These are phyloP conservation scores for Metschnikowia vanudenii DNA, from an alignment of 805 yeast species.

Conservation along the genomic window DNA sequence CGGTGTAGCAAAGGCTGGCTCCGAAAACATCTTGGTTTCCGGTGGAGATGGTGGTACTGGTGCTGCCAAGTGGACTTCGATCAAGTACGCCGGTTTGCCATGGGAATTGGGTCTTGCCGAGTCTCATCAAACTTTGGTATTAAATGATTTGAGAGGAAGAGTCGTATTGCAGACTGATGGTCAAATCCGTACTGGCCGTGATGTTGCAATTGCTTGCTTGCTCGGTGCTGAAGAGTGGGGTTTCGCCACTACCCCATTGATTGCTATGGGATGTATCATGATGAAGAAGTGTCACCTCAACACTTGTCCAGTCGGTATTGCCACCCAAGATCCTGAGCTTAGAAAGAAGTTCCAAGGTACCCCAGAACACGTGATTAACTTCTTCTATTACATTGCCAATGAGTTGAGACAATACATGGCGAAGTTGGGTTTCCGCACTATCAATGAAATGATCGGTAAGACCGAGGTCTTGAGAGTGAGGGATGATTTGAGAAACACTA, in stretches of 20 bases:
- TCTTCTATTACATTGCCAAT: conserved; percentile 90
- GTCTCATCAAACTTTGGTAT: conserved; percentile 94
- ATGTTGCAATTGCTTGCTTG: conserved; percentile 92
- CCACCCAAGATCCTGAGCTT: conserved; percentile 94
- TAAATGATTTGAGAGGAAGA: conserved; percentile 94
- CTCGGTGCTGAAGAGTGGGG: conserved; percentile 99
- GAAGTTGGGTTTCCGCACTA: conserved; percentile 87
- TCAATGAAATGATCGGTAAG: conserved; percentile 97
- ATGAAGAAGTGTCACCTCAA: conserved; percentile 90
- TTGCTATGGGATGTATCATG: conserved; percentile 97
- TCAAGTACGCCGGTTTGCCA: conserved; percentile 95
- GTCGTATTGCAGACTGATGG: conserved; percentile 98
- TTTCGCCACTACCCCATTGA: conserved; percentile 94
- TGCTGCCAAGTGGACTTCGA: conserved; percentile 97
- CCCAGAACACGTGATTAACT: conserved; percentile 97
- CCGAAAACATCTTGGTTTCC: conserved; percentile 91
- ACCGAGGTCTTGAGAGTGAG: conserved; percentile 87
- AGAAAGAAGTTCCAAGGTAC: conserved; percentile 93
- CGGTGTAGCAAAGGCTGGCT: conserved; percentile 98
- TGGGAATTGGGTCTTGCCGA: conserved; percentile 99
- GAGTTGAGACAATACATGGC: conserved; percentile 95
- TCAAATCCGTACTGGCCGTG: conserved; percentile 95
- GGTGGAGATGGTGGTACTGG: conserved; percentile 99
- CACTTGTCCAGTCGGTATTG: conserved; percentile 98
- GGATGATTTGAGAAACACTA: conserved; percentile 80